Conservation (phyloP, 2,329 filamentous ascomycete species). For the Graphilbum fragrans region DNA sequence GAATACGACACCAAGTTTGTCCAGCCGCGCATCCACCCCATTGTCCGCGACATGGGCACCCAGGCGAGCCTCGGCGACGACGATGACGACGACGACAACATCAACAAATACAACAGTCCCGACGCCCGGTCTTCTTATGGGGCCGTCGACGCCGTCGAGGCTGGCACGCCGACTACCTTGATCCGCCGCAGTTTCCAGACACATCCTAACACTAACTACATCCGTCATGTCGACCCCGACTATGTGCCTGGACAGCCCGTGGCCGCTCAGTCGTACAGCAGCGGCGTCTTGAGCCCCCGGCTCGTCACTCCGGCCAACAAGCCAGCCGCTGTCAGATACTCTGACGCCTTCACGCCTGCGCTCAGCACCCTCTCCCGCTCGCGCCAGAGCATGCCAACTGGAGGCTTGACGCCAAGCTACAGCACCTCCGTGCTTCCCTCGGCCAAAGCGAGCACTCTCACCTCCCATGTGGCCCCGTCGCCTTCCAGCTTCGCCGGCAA, state of each 20-base stretch:
- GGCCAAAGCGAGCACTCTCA: background rate
- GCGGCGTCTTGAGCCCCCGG: constrained; percentile 24
- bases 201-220: constrained; percentile 73
- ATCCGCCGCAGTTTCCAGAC: constrained; percentile 69
- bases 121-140: constrained; percentile 22
- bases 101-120: constrained; percentile 15
- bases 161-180: constrained; percentile 44
- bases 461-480: background rate
- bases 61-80: constrained; percentile 50
- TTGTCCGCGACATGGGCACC: constrained; percentile 66
- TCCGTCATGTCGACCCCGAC: constrained; percentile 60
- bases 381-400: constrained; percentile 11
- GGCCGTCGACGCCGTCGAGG: constrained; percentile 21
- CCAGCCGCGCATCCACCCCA: constrained; percentile 72
- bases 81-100: background rate
- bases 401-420: constrained; percentile 1
- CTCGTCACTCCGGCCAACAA: constrained; percentile 28
- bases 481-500: constrained; percentile 1
- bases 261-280: constrained; percentile 14
- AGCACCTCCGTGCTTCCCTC: background rate
- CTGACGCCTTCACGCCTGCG: constrained; percentile 20
- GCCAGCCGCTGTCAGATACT: constrained; percentile 11
- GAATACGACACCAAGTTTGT: constrained; percentile 97
- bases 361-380: constrained; percentile 4
- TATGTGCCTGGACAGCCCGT: constrained; percentile 15